Conservation (phyloP, 2,329 filamentous ascomycete species). For the Berkeleyomyces basicola region DNA sequence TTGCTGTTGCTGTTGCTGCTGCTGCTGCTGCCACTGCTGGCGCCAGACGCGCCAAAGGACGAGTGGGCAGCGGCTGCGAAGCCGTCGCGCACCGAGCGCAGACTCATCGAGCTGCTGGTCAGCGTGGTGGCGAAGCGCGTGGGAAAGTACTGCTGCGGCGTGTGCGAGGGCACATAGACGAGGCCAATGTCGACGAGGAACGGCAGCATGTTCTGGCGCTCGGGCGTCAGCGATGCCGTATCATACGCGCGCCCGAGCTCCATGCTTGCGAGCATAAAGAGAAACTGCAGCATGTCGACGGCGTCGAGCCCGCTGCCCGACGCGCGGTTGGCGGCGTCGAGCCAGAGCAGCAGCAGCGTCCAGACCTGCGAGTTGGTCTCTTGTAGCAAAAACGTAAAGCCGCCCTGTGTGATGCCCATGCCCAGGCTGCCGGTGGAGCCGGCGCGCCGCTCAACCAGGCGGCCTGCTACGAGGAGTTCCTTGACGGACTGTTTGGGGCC, state of each 20-base stretch:
- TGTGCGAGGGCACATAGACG: conserved; percentile 52
- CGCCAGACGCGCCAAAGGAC: conserved; percentile 23
- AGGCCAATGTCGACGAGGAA: conserved; percentile 86
- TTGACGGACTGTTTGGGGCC: conserved; percentile 65
- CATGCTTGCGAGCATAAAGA: conserved; percentile 86
- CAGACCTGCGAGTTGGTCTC: conserved; percentile 95
- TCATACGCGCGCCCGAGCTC: conserved; percentile 86
- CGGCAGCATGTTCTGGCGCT: conserved; percentile 76
- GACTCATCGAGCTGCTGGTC: conserved; percentile 59
- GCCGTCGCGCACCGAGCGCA: conserved; percentile 53
- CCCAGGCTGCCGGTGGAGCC: conserved; percentile 37
- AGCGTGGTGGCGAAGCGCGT: conserved; percentile 88
- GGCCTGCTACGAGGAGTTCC: conserved; percentile 62
- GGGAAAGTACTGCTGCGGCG: conserved; percentile 58
- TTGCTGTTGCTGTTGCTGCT: conserved; percentile 49
- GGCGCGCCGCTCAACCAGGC: conserved; percentile 50
- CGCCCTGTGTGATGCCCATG: conserved; percentile 73
- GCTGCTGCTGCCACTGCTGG: conserved; percentile 30
- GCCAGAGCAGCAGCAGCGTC: conserved; percentile 84
- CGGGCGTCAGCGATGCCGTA: conserved; percentile 63
- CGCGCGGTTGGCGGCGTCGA: conserved; percentile 56
- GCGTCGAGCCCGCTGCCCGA: conserved; percentile 55
- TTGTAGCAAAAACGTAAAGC: conserved; percentile 87
- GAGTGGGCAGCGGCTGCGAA: conserved; percentile 44
- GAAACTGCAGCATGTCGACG: conserved; percentile 86